Evolutionary conservation across 2,329 filamentous ascomycete genomes (phyloP).

Genomic region (Monilinia fructigena): DNA sequence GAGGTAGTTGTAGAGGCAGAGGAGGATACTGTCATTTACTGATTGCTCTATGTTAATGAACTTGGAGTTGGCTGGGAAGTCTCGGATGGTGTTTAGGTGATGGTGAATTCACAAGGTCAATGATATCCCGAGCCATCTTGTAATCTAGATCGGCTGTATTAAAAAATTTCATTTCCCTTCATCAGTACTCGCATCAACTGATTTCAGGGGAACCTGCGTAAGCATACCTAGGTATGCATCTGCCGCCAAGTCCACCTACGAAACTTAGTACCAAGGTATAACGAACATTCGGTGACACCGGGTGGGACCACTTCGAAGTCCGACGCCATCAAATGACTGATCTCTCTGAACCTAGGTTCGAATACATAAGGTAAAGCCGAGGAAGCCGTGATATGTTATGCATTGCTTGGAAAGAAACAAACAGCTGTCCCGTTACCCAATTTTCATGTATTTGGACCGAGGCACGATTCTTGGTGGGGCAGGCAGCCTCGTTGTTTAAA

Average conservation of each 20-base stretch:
- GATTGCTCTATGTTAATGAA: conserved; percentile 36
- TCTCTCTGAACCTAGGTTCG: background rate
- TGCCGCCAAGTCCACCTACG: background rate
- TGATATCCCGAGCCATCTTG: conserved; percentile 23
- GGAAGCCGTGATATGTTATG: background rate
- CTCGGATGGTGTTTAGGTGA: conserved; percentile 7
- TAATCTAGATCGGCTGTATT: conserved; percentile 20
- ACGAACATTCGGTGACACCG: background rate
- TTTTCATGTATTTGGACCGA: background rate
- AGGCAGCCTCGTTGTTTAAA: conserved; percentile 17
- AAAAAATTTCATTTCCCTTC: conserved; percentile 16
- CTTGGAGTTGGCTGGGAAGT: background rate
- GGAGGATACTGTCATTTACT: conserved; percentile 92
- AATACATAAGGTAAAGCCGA: background rate
- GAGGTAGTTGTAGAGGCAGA: conserved; percentile 81
- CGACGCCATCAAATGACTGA: background rate
- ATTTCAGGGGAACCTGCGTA: background rate
- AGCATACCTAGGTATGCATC: conserved; percentile 42
- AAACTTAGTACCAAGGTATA: background rate
- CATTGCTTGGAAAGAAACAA: background rate
- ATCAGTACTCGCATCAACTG: conserved; percentile 33
- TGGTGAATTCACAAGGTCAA: conserved; percentile 8
- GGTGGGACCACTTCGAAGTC: background rate
- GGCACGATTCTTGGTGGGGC: background rate
- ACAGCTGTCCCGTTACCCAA: background rate